Conservation (phyloP, 352 stramenopile genomes). For the Phytophthora idaei region DNA sequence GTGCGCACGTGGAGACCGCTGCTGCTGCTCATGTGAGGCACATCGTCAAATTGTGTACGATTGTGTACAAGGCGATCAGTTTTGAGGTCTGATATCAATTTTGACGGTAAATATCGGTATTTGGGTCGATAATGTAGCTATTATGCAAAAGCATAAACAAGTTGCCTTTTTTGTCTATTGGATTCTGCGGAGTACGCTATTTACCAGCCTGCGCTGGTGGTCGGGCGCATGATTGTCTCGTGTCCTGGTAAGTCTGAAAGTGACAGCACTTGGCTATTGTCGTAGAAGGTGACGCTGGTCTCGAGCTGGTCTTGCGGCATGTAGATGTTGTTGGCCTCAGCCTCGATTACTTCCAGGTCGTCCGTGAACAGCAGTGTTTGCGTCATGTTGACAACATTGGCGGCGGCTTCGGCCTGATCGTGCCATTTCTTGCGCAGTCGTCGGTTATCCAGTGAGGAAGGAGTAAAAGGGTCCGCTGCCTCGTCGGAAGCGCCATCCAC, state of each 20-base stretch:
- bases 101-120: background rate
- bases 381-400: conserved; percentile 58
- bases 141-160: background rate
- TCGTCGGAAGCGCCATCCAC: conserved; percentile 25
- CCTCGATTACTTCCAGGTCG: conserved; percentile 59
- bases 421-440: conserved; percentile 46
- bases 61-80: conserved; percentile 7
- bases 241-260: conserved; percentile 57
- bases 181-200: background rate
- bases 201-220: conserved; percentile 54
- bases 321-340: conserved; percentile 59
- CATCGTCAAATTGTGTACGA: conserved; percentile 17
- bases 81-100: conserved; percentile 5
- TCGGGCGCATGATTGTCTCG: conserved; percentile 46
- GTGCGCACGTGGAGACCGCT: conserved; percentile 33
- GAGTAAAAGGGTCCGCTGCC: background rate
- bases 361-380: conserved; percentile 82
- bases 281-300: conserved; percentile 72
- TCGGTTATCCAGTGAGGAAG: conserved; percentile 42
- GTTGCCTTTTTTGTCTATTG: conserved; percentile 1
- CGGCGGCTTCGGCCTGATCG: conserved; percentile 51
- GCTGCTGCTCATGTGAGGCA: conserved; percentile 26
- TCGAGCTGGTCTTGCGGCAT: conserved; percentile 66
- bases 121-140: background rate
- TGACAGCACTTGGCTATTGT: conserved; percentile 73